Conservation (phyloP, 208 protist species). For the Trichomonas gallinae region DNA sequence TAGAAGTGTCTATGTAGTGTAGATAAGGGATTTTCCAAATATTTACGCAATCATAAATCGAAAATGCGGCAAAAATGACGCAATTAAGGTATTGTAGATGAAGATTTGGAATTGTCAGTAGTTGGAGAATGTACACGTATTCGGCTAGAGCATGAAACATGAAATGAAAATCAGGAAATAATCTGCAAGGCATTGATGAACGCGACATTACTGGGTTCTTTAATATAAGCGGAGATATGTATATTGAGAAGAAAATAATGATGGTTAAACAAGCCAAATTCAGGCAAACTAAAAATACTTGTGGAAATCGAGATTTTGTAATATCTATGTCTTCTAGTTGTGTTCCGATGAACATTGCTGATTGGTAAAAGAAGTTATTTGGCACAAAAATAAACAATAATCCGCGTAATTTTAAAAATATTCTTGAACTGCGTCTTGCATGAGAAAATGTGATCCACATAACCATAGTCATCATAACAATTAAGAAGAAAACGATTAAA, state of each 20-base stretch:
- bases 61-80: background rate
- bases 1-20: background rate
- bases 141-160: background rate
- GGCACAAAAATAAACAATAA: background rate
- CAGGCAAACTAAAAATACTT: background rate
- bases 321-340: background rate
- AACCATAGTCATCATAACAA: background rate
- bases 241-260: background rate
- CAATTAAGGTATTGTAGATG: background rate
- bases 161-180: background rate
- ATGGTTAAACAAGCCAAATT: background rate
- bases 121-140: background rate
- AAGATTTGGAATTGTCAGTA: background rate
- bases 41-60: background rate
- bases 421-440: background rate
- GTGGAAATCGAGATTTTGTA: background rate
- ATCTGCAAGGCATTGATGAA: background rate
- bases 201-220: background rate
- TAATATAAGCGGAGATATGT: background rate
- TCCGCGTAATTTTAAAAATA: background rate
- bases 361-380: background rate
- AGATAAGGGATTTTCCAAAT: background rate
- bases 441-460: background rate
- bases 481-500: background rate
- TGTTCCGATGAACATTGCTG: background rate